Percentiles rank a stretch among this genome's conserved stretches.
Conservation (phyloP, 2,329 filamentous ascomycete species). For the Stemphylium beticola region DNA sequence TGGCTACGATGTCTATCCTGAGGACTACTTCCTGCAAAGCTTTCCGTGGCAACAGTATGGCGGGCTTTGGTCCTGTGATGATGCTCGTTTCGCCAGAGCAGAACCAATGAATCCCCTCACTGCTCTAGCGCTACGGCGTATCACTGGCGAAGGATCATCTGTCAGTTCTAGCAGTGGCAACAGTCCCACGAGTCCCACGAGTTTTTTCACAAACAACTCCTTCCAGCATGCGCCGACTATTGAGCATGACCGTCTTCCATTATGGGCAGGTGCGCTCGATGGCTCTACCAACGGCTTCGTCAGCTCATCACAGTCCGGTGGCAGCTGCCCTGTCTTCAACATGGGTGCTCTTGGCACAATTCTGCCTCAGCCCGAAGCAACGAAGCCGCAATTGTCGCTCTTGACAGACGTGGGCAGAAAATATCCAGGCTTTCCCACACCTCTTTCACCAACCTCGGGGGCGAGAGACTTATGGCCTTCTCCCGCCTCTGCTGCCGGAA, state of each 20-base stretch:
- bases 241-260: constrained; percentile 7
- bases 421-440: constrained; percentile 42
- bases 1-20: constrained; percentile 49
- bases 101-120: constrained; percentile 29
- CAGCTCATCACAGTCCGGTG: neutral
- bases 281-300: constrained; percentile 12
- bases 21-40: constrained; percentile 46
- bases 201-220: constrained; percentile 21
- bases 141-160: constrained; percentile 37
- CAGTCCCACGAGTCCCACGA: constrained; percentile 24
- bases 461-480: constrained; percentile 39
- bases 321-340: constrained; percentile 23
- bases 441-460: constrained; percentile 37
- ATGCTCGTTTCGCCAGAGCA: constrained; percentile 46
- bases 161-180: constrained; percentile 14
- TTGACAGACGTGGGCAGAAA: constrained; percentile 38
- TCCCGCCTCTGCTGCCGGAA: constrained; percentile 29
- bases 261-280: constrained; percentile 22
- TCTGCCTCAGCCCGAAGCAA: constrained; percentile 1
- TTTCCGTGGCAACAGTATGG: constrained; percentile 50
- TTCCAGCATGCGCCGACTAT: constrained; percentile 13
- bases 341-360: constrained; percentile 22
- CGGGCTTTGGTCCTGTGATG: constrained; percentile 46
- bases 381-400: constrained; percentile 26
- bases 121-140: constrained; percentile 37